Evolutionary conservation across 192 early-diverging fungal species (phyloP), one percentile per base, ranked within the genome.

Genomic region (Diversispora epigaea): DNA sequence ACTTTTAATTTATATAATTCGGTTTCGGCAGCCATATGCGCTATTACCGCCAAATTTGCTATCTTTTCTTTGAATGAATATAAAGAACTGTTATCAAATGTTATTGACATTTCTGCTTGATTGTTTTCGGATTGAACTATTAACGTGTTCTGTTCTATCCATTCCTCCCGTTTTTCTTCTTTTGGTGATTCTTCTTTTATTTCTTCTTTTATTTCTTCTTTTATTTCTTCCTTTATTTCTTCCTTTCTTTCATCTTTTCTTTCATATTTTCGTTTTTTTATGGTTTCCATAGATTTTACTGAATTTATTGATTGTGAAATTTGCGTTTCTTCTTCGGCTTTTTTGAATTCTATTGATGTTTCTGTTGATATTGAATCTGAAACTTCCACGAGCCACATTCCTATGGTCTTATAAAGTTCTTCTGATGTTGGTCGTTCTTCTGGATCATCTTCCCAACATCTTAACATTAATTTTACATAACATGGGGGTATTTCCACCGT

Each of bases 391-490:
- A 56, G 19, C 50, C 68, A 56, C 21, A 15, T 39, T 3, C 39
- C 43, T 21, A 54, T n/a, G 4, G 15, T 71, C 19, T 8, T 93
- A 77, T 72, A 91, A 85, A 69, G 65, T 40, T 65, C 7, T 11
- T 75, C 61, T 5, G 61, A 47, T 0, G 73, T n/a, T 12, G 73
- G 73, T 44, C 73, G 22, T 15, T 41, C 39, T 32, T 19, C n/a
- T 41, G 73, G 73, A 75, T 75, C 47, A 11, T 21, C 15, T 44
- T 65, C 6, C 73, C 73, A 75, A 75, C 73, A 75, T 14, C 6
- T 40, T 49, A 65, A 15, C 22, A 75, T 41, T 40, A 75, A 43
- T 12, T 65, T 44, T 14, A 4, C 6, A 62, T 61, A 61, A 39
- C 58, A 61, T 61, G 50, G 32, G 4, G 73, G 73, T 40, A 65